Evolutionary conservation across 2,329 filamentous ascomycete species (phyloP), one percentile per base, ranked within the genome.

Genomic region (Chaetothyriales sp.): DNA sequence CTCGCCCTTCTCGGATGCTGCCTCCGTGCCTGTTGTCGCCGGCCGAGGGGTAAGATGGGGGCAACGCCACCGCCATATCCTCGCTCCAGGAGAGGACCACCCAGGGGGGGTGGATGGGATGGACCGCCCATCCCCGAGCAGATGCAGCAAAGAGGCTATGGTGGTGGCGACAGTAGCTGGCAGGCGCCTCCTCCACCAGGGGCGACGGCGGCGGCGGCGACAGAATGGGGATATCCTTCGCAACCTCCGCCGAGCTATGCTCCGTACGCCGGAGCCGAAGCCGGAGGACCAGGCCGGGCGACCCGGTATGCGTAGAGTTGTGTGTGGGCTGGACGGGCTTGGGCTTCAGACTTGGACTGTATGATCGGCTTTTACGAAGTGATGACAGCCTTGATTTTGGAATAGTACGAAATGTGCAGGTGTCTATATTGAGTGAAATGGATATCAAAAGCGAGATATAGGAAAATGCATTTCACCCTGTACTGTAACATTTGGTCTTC

Each of bases 1-100:
- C 65, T 95, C 46, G 74, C 77, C 33, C 70, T 95, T 48, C 58
- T 83, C 9, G 77, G 76, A 63, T 95, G 88, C 69, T 75, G 82
- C 61, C 69, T 75, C 54, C 75, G 74, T 60, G 77, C 77, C 45
- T 80, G 74, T 60, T 70, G 75, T 43, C 69, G 73, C 19, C 51
- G 50, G 15, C 50, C 52, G 43, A 47, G 47, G 9, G 54, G 51
- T 37, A 52, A 51, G 45, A 25, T 52, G 18, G 46, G 46, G 19
- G 51, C 51, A n/a, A n/a, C n/a, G 25, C 53, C 48, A 29, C 37
- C 47, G n/a, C 44, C 40, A 29, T 20, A 28, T 18, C 53, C 37
- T 15, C 43, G 44, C 19, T 18, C 46, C 2, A 46, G 47, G 33
- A 48, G 37, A 18, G 45, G 47, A 18, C 29, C 50, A 37, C 29